A percentile compares a stretch with the other conserved stretches of the same genome.
Evolutionary conservation across 306 rosid species (phyloP).

Genomic region (Castanea sativa): DNA sequence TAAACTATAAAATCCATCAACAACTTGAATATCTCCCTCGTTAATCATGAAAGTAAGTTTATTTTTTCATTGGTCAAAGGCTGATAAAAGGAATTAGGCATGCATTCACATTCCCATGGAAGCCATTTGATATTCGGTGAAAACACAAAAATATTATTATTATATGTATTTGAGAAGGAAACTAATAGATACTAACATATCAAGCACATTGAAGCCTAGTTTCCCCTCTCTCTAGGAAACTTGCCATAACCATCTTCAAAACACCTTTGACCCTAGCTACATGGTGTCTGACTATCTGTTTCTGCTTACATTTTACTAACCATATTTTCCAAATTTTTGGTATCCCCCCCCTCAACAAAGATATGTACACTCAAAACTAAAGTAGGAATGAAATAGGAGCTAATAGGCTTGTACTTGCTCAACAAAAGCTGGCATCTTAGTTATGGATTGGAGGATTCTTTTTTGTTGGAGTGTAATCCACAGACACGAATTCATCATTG

Average conservation of each 20-base stretch:
- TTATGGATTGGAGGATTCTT: constrained; percentile 94
- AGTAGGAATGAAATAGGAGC: neutral
- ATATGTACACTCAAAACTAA: neutral
- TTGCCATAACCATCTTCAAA: neutral
- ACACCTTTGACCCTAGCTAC: neutral
- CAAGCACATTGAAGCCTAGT: neutral
- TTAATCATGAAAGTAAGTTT: neutral
- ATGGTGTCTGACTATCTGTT: neutral
- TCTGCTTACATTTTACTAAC: neutral
- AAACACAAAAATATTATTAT: neutral
- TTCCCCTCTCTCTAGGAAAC: neutral
- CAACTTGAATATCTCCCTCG: neutral
- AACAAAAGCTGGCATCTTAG: constrained; percentile 14
- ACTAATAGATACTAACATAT: neutral
- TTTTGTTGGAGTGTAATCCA: constrained; percentile 84
- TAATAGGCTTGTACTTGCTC: neutral
- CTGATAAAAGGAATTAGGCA: neutral
- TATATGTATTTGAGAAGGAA: neutral
- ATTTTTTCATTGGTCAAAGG: neutral
- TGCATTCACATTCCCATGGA: neutral
- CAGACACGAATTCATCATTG: constrained; percentile 48
- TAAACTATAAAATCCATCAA: neutral
- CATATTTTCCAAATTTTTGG: neutral
- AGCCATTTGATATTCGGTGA: neutral
- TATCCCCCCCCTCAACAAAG: neutral